Evolutionary conservation across 2,329 filamentous ascomycete genomes (phyloP).

Genomic region (Aspergillus fumigatiaffinis): DNA sequence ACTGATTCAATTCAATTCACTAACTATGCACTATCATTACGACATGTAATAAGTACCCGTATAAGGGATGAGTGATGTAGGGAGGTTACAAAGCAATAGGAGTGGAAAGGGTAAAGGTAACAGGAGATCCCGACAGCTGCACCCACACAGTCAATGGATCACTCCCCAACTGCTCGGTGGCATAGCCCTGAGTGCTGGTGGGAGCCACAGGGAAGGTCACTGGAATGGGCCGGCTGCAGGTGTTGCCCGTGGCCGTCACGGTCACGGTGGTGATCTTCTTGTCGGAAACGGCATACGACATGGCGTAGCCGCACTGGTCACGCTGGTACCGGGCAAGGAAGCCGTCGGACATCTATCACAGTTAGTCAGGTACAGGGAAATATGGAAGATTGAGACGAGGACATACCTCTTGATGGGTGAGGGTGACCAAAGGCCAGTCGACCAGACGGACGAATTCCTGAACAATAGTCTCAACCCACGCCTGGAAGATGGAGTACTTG

Average conservation of each 20-base stretch:
- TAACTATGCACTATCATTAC: too few relatives aligned
- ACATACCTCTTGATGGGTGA: slow-evolving; percentile 54
- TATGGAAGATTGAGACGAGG: neutral
- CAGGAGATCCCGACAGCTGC: slow-evolving; percentile 42
- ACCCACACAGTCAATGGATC: slow-evolving; percentile 53
- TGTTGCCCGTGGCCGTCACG: slow-evolving; percentile 48
- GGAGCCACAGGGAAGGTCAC: slow-evolving; percentile 51
- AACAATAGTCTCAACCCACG: slow-evolving; percentile 53
- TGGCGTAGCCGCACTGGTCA: slow-evolving; percentile 50
- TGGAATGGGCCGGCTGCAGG: slow-evolving; percentile 50
- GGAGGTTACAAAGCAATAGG: slow-evolving; percentile 30
- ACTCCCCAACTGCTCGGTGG: slow-evolving; percentile 51
- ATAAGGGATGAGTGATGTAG: too few relatives aligned
- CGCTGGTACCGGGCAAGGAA: slow-evolving; percentile 54
- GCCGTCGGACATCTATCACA: slow-evolving; percentile 37
- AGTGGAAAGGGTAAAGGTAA: slow-evolving; percentile 43
- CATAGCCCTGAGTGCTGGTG: slow-evolving; percentile 42
- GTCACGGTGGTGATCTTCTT: slow-evolving; percentile 50
- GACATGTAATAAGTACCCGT: too few relatives aligned
- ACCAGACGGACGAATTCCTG: slow-evolving; percentile 53
- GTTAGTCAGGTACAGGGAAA: neutral
- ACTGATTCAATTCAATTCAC: too few relatives aligned
- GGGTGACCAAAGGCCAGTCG: slow-evolving; percentile 52
- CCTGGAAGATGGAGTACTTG: slow-evolving; percentile 53
- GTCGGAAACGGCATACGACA: slow-evolving; percentile 45